A percentile compares a stretch with the other conserved stretches of the same genome.
Evolutionary conservation across 202 grass and related monocot genomes (phyloP).

Genomic region (Schoenoplectus tabernaemontani): DNA sequence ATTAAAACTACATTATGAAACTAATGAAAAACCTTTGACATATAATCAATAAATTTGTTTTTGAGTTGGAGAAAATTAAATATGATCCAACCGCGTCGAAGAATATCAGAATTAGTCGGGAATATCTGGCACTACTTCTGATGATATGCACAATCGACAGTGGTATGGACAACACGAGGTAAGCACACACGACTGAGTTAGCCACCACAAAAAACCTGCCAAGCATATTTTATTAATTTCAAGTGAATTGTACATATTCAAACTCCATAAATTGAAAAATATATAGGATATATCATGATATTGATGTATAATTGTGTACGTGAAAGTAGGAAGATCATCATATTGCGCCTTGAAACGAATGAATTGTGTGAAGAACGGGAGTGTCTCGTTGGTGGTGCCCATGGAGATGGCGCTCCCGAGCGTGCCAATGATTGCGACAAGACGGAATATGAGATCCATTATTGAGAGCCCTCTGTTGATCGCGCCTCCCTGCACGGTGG

Average conservation of each 20-base stretch:
- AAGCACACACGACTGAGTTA: constrained; percentile 53
- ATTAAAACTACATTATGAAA: background rate
- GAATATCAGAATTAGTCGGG: constrained; percentile 48
- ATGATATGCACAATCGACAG: constrained; percentile 65
- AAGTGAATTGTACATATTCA: constrained; percentile 4
- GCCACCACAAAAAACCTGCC: constrained; percentile 67
- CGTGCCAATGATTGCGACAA: constrained; percentile 45
- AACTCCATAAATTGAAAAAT: background rate
- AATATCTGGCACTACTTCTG: constrained; percentile 44
- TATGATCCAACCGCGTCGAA: constrained; percentile 34
- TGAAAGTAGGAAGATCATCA: constrained; percentile 66
- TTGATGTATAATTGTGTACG: constrained; percentile 24
- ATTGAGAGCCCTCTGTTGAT: constrained; percentile 34
- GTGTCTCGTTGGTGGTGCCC: constrained; percentile 66
- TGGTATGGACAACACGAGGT: constrained; percentile 57
- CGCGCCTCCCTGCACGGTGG: constrained; percentile 19
- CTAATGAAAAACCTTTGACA: background rate
- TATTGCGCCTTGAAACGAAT: constrained; percentile 65
- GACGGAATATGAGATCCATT: constrained; percentile 53
- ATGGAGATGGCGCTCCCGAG: constrained; percentile 75
- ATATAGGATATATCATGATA: background rate
- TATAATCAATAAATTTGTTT: background rate
- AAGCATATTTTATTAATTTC: background rate
- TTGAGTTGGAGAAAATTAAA: background rate
- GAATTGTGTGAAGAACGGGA: constrained; percentile 69